Evolutionary conservation across 164 flowering plant species (phyloP), one percentile per base, ranked within the genome.

Genomic region (Chloranthus sessilifolius): DNA sequence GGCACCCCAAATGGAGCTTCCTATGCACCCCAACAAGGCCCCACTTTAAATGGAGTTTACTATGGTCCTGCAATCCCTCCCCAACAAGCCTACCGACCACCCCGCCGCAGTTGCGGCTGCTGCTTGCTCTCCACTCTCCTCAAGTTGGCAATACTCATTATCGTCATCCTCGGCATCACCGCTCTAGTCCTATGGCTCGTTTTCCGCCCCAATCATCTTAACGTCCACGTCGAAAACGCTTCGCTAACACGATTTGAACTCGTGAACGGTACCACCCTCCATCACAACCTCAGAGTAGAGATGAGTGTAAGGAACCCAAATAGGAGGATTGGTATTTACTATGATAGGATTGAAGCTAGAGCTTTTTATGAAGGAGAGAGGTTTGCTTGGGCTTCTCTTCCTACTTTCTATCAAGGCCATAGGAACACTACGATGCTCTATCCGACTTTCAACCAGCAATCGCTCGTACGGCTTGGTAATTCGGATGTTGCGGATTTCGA

Each of bases 251-350:
- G 51, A 20, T 67, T 62, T 51, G 30, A 62, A n/a, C 62, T 58
- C 47, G 38, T 64, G 38, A 23, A 41, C 57, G 31, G 40, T 67
- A 67, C 60, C 75, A 65, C 44, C 10, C 82, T 88, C 50, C 52
- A 56, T 37, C 83, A 81, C 83, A 62, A 85, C 42, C 77, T 88
- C 7, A 47, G 66, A n/a, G 29, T 85, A 25, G 71, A 71, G 53
- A 42, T 81, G 62, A 59, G 71, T 29, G 39, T 76, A 9, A 66
- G 94, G 6, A 88, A 88, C 79, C 97, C 92, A 2, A 88, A 88
- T 80, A 66, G 45, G 39, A 73, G 50, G 39, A 62, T 88, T 30
- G 85, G 85, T 1, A 47, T 88, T n/a, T 74, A 88, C 80, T 80
- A 83, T 67, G 88, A 88, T 47, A 25, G 31, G 9, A 59, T 88